A percentile compares a stretch with the other conserved stretches of the same genome.
phyloP scores from a whole-genome alignment of 2,329 filamentous ascomycete genomes.

The Botrytis paeoniae region DNA sequence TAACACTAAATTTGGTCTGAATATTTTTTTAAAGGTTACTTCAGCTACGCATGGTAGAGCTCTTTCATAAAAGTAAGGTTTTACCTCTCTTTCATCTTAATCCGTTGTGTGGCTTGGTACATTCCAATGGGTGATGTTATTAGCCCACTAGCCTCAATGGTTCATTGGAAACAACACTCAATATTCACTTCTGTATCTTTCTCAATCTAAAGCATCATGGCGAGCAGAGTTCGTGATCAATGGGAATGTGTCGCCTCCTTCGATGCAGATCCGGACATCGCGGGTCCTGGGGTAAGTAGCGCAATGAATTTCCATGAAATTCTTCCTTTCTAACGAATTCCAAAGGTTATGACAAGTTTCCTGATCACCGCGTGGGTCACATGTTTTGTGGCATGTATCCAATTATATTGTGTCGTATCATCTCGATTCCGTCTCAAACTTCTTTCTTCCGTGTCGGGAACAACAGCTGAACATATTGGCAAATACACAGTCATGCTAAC shows the following conservation, averaged over 20 bases:
- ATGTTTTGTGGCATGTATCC: slow-evolving; percentile 20
- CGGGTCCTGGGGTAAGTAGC: slow-evolving; percentile 22
- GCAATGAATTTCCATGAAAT: not conserved
- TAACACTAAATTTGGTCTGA: not conserved
- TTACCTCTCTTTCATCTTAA: not conserved
- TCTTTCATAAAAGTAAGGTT: not conserved
- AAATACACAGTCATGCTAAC: slow-evolving; percentile 13
- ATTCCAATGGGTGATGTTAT: not conserved
- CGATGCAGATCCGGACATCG: slow-evolving; percentile 22
- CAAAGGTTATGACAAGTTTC: slow-evolving; percentile 22
- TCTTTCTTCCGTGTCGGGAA: slow-evolving; percentile 1
- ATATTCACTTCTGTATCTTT: not conserved
- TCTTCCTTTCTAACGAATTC: not conserved
- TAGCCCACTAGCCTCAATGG: not conserved
- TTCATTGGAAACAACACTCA: not conserved
- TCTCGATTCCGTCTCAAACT: slow-evolving; percentile 1
- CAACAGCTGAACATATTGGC: slow-evolving; percentile 11
- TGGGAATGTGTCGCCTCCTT: slow-evolving; percentile 15
- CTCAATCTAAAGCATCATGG: not conserved
- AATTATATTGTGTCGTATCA: slow-evolving; percentile 19
- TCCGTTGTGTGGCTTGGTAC: slow-evolving; percentile 1
- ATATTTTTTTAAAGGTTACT: too few species aligned
- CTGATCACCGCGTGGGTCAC: slow-evolving; percentile 22
- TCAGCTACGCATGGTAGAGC: not conserved
- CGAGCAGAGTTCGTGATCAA: not conserved